Evolutionary conservation across 805 yeast species (phyloP).

Genomic region (Wickerhamiella azyma): DNA sequence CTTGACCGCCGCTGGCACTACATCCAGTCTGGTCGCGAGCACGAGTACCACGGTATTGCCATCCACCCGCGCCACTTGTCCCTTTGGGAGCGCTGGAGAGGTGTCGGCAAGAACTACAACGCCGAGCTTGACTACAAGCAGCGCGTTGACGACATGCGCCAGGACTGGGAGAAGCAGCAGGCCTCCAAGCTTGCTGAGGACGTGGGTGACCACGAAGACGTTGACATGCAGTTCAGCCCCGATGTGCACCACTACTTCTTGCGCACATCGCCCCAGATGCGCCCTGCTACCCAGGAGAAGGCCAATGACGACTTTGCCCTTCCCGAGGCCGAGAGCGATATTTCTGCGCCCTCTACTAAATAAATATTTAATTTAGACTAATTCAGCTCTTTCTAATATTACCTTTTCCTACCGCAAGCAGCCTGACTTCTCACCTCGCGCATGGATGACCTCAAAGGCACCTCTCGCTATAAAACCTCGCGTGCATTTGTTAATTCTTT

Average conservation of each 20-base stretch:
- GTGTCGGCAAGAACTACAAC: conserved; percentile 26
- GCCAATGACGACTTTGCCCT: conserved; percentile 22
- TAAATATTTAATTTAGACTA: background rate
- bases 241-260: conserved; percentile 27
- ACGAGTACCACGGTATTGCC: conserved; percentile 30
- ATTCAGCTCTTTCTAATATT: background rate
- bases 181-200: conserved; percentile 14
- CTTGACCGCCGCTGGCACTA: conserved; percentile 28
- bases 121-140: conserved; percentile 29
- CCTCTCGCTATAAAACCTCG: background rate
- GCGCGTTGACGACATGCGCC: conserved; percentile 26
- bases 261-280: conserved; percentile 25
- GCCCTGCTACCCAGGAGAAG: conserved; percentile 18
- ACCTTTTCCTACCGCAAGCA: too few species aligned
- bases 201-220: conserved; percentile 16
- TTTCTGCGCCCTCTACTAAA: conserved; percentile 4
- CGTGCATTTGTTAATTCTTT: conserved; percentile 44
- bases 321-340: conserved; percentile 20
- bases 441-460: conserved; percentile 11
- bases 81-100: conserved; percentile 25
- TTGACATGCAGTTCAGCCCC: conserved; percentile 18
- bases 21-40: conserved; percentile 24
- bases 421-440: background rate
- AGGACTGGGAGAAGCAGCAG: conserved; percentile 27
- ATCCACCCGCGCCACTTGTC: conserved; percentile 26